Evolutionary conservation across 805 yeast species (phyloP).

Genomic region (Candida dajiaensis): DNA sequence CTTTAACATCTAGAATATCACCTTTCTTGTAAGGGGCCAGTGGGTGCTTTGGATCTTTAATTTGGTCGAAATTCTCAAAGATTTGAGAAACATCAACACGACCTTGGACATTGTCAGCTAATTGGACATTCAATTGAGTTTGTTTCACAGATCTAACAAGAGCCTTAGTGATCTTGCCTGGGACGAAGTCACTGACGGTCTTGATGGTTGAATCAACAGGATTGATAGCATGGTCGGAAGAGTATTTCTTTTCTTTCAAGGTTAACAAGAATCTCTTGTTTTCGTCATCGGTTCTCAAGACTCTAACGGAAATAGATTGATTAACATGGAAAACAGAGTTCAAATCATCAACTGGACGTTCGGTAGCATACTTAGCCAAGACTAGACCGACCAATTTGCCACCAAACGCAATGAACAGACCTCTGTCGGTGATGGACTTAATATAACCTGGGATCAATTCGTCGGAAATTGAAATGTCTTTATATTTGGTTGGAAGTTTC

Average conservation of each 20-base stretch:
- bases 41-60: slow-evolving; percentile 54
- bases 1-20: slow-evolving; percentile 50
- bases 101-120: slow-evolving; percentile 77
- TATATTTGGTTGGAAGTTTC: slow-evolving; percentile 51
- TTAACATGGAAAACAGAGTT: slow-evolving; percentile 48
- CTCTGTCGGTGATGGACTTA: slow-evolving; percentile 69
- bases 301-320: slow-evolving; percentile 68
- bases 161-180: slow-evolving; percentile 61
- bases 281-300: slow-evolving; percentile 62
- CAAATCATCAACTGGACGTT: slow-evolving; percentile 47
- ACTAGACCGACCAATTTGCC: slow-evolving; percentile 79
- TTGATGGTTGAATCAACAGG: slow-evolving; percentile 56
- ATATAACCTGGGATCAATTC: slow-evolving; percentile 64
- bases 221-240: slow-evolving; percentile 32
- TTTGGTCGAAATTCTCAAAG: slow-evolving; percentile 46
- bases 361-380: slow-evolving; percentile 64
- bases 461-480: slow-evolving; percentile 48
- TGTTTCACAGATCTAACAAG: slow-evolving; percentile 56
- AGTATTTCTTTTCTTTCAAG: slow-evolving; percentile 34
- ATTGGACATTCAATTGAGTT: slow-evolving; percentile 65
- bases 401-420: slow-evolving; percentile 79
- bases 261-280: slow-evolving; percentile 68
- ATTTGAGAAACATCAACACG: slow-evolving; percentile 73
- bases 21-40: slow-evolving; percentile 53
- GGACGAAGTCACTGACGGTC: slow-evolving; percentile 41